Conservation (phyloP, 345 rosid genomes). For the Eucalyptus polyanthemos region DNA sequence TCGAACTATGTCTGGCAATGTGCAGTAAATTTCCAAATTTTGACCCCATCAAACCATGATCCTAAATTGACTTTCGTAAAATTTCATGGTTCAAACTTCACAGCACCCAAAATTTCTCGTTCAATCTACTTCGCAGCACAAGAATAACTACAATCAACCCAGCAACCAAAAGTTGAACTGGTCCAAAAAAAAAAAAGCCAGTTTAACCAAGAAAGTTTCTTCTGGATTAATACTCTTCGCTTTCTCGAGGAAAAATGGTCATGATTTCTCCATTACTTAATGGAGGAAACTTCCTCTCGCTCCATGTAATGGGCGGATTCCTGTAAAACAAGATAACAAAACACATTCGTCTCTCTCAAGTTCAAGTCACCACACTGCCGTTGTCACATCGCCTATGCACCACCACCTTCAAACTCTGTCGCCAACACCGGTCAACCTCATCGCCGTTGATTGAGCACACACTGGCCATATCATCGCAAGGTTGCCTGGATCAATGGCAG, state of each 20-base stretch:
- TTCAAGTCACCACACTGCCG: no score
- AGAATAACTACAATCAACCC: not conserved
- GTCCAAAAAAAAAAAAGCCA: not conserved
- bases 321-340: no score
- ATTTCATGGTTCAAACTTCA: not conserved
- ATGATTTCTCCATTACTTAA: no score
- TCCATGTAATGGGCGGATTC: not conserved
- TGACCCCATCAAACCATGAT: not conserved
- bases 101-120: not conserved
- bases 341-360: no score
- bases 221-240: not conserved
- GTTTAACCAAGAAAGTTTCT: not conserved
- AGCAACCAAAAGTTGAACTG: not conserved
- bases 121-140: not conserved
- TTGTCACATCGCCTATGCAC: not conserved
- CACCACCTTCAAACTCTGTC: not conserved
- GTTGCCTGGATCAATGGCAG: not conserved
- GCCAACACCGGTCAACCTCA: not conserved
- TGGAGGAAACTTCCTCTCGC: no score
- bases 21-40: not conserved
- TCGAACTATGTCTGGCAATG: not conserved
- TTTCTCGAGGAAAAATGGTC: no score
- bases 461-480: not conserved
- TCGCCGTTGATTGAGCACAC: not conserved
- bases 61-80: not conserved